Evolutionary conservation across 768 basidiomycete species (phyloP).

Genomic region (Terana coerulea): DNA sequence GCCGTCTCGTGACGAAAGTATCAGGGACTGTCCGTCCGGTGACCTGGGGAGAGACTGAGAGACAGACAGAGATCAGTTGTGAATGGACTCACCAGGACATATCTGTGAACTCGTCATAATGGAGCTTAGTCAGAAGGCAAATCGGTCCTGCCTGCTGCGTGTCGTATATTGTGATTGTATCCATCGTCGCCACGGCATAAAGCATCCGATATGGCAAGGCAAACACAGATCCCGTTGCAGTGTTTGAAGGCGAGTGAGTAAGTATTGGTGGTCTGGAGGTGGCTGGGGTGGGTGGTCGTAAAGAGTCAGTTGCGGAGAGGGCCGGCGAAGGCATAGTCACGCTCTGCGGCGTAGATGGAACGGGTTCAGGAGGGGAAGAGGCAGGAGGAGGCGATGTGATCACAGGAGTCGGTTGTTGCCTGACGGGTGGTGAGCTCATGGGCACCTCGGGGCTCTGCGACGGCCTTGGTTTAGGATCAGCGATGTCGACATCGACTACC

Average conservation of each 20-base stretch:
- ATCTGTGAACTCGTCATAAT: conserved; percentile 98
- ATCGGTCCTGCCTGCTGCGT: conserved; percentile 94
- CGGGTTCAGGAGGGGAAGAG: conserved; percentile 43
- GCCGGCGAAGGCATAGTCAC: conserved; percentile 43
- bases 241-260: conserved; percentile 45
- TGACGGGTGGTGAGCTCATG: conserved; percentile 14
- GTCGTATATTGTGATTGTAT: conserved; percentile 91
- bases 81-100: conserved; percentile 74
- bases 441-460: conserved; percentile 12
- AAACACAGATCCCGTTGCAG: conserved; percentile 61
- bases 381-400: conserved; percentile 33
- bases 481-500: conserved; percentile 52
- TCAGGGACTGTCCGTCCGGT: conserved; percentile 88
- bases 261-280: conserved; percentile 49
- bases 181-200: conserved; percentile 95
- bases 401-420: conserved; percentile 2
- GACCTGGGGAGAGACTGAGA: conserved; percentile 57
- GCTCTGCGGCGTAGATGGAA: conserved; percentile 16
- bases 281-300: conserved; percentile 60
- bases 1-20: conserved; percentile 91
- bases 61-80: not conserved
- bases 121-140: conserved; percentile 87
- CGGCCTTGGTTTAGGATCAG: conserved; percentile 12
- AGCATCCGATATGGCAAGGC: conserved; percentile 91
- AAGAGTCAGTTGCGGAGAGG: conserved; percentile 42